Evolutionary conservation across 2,329 filamentous ascomycete genomes (phyloP).

Genomic region (Calycina herbarum): DNA sequence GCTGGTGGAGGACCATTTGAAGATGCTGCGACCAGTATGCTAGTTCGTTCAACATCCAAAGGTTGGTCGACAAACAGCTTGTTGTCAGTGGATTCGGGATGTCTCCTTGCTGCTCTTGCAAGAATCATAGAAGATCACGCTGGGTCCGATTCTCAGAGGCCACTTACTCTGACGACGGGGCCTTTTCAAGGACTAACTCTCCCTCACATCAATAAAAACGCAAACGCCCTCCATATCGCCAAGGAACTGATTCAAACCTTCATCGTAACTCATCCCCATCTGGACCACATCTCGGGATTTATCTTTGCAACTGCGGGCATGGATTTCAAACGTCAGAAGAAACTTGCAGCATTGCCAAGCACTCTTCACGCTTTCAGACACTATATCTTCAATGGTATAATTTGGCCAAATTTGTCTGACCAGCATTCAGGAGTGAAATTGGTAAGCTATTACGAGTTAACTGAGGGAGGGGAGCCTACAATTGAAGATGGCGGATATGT

Average conservation of each 20-base stretch:
- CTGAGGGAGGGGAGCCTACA: constrained; percentile 83
- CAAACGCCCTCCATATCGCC: constrained; percentile 81
- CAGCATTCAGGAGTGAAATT: constrained; percentile 93
- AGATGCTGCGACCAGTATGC: constrained; percentile 83
- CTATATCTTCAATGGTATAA: constrained; percentile 96
- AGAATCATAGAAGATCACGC: constrained; percentile 57
- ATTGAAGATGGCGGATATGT: constrained; percentile 86
- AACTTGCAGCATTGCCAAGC: constrained; percentile 78
- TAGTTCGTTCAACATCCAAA: constrained; percentile 78
- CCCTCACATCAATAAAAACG: constrained; percentile 62
- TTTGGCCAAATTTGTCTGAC: constrained; percentile 96
- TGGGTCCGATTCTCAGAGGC: constrained; percentile 40
- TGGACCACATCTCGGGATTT: constrained; percentile 90
- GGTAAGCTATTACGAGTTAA: constrained; percentile 83
- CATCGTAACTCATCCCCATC: constrained; percentile 93
- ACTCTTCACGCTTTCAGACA: constrained; percentile 91
- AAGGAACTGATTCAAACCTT: constrained; percentile 81
- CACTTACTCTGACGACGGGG: constrained; percentile 61
- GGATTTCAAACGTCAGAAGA: constrained; percentile 78
- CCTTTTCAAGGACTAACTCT: constrained; percentile 80
- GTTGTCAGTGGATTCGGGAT: constrained; percentile 90
- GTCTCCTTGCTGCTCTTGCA: constrained; percentile 83
- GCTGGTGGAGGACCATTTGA: constrained; percentile 87
- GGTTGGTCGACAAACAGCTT: constrained; percentile 82
- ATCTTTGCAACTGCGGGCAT: constrained; percentile 91